Evolutionary conservation across 108 stramenopile species (phyloP).

Genomic region (Epithemia pelagica): DNA sequence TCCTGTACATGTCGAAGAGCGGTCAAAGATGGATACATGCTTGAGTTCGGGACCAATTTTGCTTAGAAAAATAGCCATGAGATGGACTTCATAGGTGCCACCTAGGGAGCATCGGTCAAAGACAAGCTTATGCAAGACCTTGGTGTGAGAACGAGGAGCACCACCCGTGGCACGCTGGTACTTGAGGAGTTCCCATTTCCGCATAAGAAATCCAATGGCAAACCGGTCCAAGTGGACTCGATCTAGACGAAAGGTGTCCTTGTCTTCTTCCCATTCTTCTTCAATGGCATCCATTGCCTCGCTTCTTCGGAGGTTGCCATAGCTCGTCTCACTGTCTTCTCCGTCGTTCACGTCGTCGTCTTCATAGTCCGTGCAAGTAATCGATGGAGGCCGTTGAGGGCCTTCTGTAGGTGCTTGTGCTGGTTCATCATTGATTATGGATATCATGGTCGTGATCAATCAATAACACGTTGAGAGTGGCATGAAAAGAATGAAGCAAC

Average conservation of each 20-base stretch:
- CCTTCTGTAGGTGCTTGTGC: too few species aligned
- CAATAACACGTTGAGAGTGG: too few species aligned
- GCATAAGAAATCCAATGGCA: not conserved
- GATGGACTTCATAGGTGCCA: not conserved
- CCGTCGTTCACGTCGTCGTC: too few species aligned
- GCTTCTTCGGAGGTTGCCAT: not conserved
- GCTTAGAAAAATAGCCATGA: not conserved
- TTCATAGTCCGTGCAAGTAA: too few species aligned
- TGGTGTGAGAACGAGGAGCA: not conserved
- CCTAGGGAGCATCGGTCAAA: not conserved
- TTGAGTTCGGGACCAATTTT: not conserved
- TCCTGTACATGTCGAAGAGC: too few species aligned
- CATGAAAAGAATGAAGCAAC: too few species aligned
- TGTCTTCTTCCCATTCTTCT: not conserved
- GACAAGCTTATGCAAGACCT: not conserved
- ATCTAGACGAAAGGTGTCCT: not conserved
- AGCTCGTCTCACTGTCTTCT: not conserved
- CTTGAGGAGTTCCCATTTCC: not conserved
- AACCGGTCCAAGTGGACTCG: not conserved
- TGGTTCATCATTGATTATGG: too few species aligned
- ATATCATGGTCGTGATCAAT: too few species aligned
- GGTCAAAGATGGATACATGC: not conserved
- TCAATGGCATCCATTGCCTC: not conserved
- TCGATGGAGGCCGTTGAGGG: too few species aligned
- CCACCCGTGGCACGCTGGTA: not conserved